These are phyloP conservation scores for Penicillium sp. DNA, from an alignment of 2,329 filamentous ascomycete species.

Conservation along the genomic window DNA sequence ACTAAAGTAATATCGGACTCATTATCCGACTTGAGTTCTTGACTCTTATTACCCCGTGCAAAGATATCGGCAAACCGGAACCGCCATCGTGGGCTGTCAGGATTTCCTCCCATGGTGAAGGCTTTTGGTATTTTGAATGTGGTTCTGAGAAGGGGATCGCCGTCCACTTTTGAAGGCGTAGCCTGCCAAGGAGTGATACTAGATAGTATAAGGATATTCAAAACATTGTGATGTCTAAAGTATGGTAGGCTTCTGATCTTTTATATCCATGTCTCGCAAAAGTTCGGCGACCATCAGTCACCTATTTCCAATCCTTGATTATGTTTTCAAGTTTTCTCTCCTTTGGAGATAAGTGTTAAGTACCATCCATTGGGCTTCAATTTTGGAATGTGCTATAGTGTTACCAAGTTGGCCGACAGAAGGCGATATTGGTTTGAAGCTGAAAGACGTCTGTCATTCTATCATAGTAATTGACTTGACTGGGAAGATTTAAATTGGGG, in stretches of 20 bases:
- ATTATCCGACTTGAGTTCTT: background rate
- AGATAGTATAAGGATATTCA: too few relatives aligned
- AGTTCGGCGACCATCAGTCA: background rate
- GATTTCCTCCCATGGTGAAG: background rate
- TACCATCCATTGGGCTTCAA: too few relatives aligned
- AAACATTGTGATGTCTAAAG: background rate
- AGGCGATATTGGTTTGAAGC: background rate
- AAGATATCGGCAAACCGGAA: background rate
- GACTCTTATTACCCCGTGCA: background rate
- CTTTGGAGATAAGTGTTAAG: background rate
- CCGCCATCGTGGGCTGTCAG: background rate
- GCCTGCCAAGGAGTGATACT: too few relatives aligned
- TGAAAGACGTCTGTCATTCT: background rate
- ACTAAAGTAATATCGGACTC: background rate
- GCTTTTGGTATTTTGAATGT: too few relatives aligned
- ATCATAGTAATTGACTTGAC: too few relatives aligned
- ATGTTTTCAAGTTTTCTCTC: background rate
- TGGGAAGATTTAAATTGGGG: too few relatives aligned
- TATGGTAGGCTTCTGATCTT: background rate
- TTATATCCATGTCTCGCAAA: background rate
- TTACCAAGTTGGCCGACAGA: background rate
- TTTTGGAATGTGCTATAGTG: background rate
- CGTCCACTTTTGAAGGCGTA: too few relatives aligned
- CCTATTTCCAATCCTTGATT: background rate
- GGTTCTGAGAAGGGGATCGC: too few relatives aligned